phyloP scores from a whole-genome alignment of 352 stramenopile species.

The Thraustochytrium sp. region DNA sequence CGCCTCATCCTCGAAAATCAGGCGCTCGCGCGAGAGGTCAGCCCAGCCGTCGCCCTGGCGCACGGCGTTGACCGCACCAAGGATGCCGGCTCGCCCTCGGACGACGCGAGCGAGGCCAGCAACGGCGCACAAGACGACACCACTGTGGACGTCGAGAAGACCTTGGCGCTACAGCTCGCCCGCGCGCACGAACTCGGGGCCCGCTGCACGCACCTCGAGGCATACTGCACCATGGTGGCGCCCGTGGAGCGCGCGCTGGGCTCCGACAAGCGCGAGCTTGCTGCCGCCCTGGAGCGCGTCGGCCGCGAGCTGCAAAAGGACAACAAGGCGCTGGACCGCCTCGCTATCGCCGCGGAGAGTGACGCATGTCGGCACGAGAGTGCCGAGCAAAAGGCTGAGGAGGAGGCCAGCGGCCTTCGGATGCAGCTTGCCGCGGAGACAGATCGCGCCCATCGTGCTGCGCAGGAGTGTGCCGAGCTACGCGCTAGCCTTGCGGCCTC shows the following conservation, averaged over 20 bases:
- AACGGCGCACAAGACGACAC: background rate
- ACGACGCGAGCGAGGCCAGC: background rate
- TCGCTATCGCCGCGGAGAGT: background rate
- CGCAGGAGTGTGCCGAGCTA: no score
- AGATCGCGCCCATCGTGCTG: background rate
- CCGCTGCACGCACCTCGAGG: background rate
- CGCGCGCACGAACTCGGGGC: background rate
- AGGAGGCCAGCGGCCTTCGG: background rate
- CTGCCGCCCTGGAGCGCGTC: background rate
- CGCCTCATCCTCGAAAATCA: slow-evolving; percentile 2
- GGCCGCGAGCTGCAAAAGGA: background rate
- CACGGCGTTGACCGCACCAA: background rate
- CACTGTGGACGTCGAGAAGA: background rate
- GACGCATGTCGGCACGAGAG: no score
- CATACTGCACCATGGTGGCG: background rate
- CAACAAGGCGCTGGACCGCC: background rate
- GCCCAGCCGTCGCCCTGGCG: no score
- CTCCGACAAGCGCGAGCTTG: background rate
- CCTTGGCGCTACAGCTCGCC: background rate
- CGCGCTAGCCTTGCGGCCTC: background rate
- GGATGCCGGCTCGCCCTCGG: background rate
- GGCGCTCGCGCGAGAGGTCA: no score
- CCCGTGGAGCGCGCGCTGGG: background rate
- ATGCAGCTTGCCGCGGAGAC: no score
- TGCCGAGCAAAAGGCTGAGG: background rate